Evolutionary conservation across 2,329 filamentous ascomycete species (phyloP), one percentile per base, ranked within the genome.

Genomic region (Colletotrichum magnum): DNA sequence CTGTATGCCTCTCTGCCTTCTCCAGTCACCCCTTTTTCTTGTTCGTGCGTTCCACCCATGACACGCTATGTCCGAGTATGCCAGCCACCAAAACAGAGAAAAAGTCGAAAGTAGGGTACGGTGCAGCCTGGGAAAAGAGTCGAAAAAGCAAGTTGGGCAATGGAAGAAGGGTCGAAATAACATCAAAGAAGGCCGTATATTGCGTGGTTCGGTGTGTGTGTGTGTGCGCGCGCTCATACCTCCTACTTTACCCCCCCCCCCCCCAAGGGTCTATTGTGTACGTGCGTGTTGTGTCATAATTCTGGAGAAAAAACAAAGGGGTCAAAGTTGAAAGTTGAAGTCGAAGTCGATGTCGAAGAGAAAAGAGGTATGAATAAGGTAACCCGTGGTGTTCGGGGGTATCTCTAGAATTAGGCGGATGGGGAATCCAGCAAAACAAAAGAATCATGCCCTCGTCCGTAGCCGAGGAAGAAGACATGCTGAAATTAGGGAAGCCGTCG

Each of bases 381-480:
- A 28, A 43, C 58, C 61, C 62, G 61, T 58, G 41, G 54, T 69
- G 43, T 64, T 62, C 69, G 68, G 70, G 71, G 71, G 71, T 71
- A 72, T 72, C 71, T 72, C 71, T 71, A 72, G 64, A 65, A 72
- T 71, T 71, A 72, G 59, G 68, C 64, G 68, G 58, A 61, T 52
- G 61, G 43, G 51, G 52, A 61, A 66, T 61, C 62, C 45, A 52
- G 62, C 50, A 52, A 57, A 69, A 61, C 43, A 66, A 58, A 47
- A 69, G 67, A 47, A 57, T 32, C 28, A 61, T 66, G 62, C 32
- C 47, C 54, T 67, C n/a, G 45, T 39, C 43, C 50, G 59, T 54
- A 12, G 32, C 47, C 36, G 63, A 57, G 53, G n/a, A 50, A 53
- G 43, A 52, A 60, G 16, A 48, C 18, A 41, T 12, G 26, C 50